These are phyloP conservation scores for Raphanus sativus DNA, from an alignment of 345 rosid species.

Conservation along the genomic window DNA sequence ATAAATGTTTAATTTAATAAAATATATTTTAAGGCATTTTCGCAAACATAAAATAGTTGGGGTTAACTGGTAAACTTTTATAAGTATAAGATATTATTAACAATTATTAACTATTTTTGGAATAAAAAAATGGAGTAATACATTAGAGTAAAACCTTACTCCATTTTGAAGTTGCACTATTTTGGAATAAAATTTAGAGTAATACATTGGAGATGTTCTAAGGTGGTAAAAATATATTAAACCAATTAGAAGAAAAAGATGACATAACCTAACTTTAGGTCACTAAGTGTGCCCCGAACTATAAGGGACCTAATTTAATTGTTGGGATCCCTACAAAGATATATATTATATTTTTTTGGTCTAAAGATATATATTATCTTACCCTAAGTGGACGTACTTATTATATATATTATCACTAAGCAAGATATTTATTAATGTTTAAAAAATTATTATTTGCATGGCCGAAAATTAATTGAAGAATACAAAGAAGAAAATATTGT, in stretches of 20 bases:
- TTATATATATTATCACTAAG: constrained; percentile 30
- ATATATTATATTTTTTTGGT: too few relatives aligned
- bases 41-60: too few relatives aligned
- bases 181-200: too few relatives aligned
- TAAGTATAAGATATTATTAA: too few relatives aligned
- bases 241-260: constrained; percentile 28
- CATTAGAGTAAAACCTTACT: too few relatives aligned
- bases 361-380: constrained; percentile 13
- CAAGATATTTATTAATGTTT: constrained; percentile 4
- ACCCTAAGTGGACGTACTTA: constrained; percentile 32
- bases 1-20: too few relatives aligned
- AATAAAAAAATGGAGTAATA: too few relatives aligned
- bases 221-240: constrained; percentile 4
- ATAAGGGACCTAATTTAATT: constrained; percentile 36
- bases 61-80: too few relatives aligned
- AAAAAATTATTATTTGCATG: constrained; percentile 1
- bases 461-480: constrained; percentile 13
- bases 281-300: constrained; percentile 29
- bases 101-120: too few relatives aligned
- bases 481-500: neutral
- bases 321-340: constrained; percentile 28
- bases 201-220: too few relatives aligned
- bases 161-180: too few relatives aligned
- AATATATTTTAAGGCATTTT: too few relatives aligned
- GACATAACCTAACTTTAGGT: constrained; percentile 43